A percentile compares a stretch with the other conserved stretches of the same genome.
These are phyloP conservation scores for Fusarium subglutinans DNA, from an alignment of 2,329 filamentous ascomycete species.

Conservation along the genomic window DNA sequence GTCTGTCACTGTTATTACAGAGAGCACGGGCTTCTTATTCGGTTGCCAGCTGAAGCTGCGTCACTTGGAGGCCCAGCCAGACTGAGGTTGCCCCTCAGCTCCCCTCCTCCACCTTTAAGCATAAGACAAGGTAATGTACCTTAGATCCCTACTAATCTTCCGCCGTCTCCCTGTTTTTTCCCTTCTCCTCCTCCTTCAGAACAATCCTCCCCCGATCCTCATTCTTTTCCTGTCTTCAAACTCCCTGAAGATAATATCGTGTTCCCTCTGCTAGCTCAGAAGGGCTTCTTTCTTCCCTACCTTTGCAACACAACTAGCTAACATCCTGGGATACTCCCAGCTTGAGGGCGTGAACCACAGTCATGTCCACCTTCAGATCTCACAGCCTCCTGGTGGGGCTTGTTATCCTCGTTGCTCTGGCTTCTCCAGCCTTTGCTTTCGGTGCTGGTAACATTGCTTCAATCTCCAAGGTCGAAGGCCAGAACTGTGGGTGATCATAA, in stretches of 20 bases:
- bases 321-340: conserved; percentile 25
- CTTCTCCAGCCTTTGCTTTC: conserved; percentile 77
- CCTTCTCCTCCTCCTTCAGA: conserved; percentile 12
- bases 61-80: conserved; percentile 27
- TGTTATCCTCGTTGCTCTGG: conserved; percentile 71
- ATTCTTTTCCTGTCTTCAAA: conserved; percentile 1
- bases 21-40: conserved; percentile 6
- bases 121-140: background rate
- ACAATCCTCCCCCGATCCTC: background rate
- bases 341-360: conserved; percentile 32
- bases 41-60: conserved; percentile 40
- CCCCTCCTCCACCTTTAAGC: conserved; percentile 30
- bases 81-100: conserved; percentile 37
- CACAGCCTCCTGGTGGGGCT: conserved; percentile 64
- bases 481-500: conserved; percentile 70
- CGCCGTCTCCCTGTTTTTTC: conserved; percentile 24
- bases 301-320: conserved; percentile 9
- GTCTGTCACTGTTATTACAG: conserved; percentile 12
- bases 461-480: conserved; percentile 81
- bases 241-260: background rate
- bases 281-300: conserved; percentile 21
- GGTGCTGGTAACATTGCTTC: conserved; percentile 90
- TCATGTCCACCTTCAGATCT: conserved; percentile 60
- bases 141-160: conserved; percentile 13
- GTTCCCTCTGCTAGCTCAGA: conserved; percentile 33